phyloP scores from a whole-genome alignment of 2,329 filamentous ascomycete species.

The Xylariaceae sp. region DNA sequence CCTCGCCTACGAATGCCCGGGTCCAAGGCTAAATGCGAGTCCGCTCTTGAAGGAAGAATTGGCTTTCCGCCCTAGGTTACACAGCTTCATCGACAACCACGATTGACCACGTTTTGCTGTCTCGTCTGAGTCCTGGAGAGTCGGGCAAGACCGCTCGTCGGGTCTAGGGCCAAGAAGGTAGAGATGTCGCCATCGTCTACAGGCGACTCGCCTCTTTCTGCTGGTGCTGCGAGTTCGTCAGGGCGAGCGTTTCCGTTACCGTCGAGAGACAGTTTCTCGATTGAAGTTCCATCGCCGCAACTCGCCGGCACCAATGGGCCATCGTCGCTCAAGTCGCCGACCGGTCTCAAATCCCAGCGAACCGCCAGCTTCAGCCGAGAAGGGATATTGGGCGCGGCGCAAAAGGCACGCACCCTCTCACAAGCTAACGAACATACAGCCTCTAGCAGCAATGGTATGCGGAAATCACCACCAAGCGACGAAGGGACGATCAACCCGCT shows the following conservation, averaged over 20 bases:
- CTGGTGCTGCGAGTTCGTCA: slow-evolving; percentile 36
- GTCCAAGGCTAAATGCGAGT: slow-evolving; percentile 27
- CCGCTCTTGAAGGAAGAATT: slow-evolving; percentile 21
- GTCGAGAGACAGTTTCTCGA: slow-evolving; percentile 46
- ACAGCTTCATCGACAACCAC: slow-evolving; percentile 17
- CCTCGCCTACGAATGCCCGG: slow-evolving; percentile 16
- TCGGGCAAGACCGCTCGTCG: slow-evolving; percentile 30
- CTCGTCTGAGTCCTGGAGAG: slow-evolving; percentile 17
- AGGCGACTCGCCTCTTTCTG: slow-evolving; percentile 50
- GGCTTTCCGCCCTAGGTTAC: slow-evolving; percentile 24
- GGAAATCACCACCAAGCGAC: slow-evolving; percentile 45
- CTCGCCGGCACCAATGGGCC: slow-evolving; percentile 42
- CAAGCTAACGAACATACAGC: slow-evolving; percentile 49
- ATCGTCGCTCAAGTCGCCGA: slow-evolving; percentile 50
- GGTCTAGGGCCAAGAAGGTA: slow-evolving; percentile 33
- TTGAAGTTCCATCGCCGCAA: slow-evolving; percentile 48
- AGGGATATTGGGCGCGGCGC: slow-evolving; percentile 51
- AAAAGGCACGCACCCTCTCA: slow-evolving; percentile 54
- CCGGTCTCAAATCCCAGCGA: slow-evolving; percentile 45
- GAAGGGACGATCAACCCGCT: slow-evolving; percentile 50
- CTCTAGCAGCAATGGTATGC: slow-evolving; percentile 39
- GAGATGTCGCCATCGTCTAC: slow-evolving; percentile 54
- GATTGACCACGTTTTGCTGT: slow-evolving; percentile 11
- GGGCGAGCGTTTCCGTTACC: slow-evolving; percentile 45
- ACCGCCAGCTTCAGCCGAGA: slow-evolving; percentile 53